Evolutionary conservation across 768 basidiomycete genomes (phyloP).

Genomic region (Naganishia vaughanmartiniae): DNA sequence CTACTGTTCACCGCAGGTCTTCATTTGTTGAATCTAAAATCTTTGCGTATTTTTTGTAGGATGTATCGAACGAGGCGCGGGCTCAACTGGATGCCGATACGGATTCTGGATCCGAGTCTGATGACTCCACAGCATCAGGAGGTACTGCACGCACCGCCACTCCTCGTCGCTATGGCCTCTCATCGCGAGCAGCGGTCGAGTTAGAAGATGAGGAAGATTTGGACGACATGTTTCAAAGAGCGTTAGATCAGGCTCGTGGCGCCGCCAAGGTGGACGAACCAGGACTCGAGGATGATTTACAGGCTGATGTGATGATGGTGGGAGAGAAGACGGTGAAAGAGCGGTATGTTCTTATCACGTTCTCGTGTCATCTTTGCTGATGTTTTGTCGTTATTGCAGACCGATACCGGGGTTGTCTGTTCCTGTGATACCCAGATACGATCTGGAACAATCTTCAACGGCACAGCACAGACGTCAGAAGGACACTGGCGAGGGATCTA

Average conservation of each 20-base stretch:
- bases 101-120: background rate
- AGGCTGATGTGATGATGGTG: slow-evolving; percentile 20
- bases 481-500: background rate
- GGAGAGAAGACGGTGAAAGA: slow-evolving; percentile 10
- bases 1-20: background rate
- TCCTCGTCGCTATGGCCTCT: background rate
- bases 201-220: slow-evolving; percentile 6
- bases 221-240: slow-evolving; percentile 14
- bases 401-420: slow-evolving; percentile 15
- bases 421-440: background rate
- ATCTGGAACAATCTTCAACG: slow-evolving; percentile 4
- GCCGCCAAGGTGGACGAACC: background rate
- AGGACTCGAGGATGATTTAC: slow-evolving; percentile 11
- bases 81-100: background rate
- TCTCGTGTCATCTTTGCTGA: background rate
- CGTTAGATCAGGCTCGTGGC: slow-evolving; percentile 1
- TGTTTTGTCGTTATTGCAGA: background rate
- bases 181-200: background rate
- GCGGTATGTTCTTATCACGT: background rate
- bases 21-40: too few species aligned
- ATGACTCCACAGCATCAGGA: background rate
- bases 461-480: background rate
- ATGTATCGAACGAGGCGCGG: background rate
- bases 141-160: slow-evolving; percentile 2
- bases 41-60: background rate